phyloP scores from a whole-genome alignment of 768 basidiomycete species.

The Russula abietina region DNA sequence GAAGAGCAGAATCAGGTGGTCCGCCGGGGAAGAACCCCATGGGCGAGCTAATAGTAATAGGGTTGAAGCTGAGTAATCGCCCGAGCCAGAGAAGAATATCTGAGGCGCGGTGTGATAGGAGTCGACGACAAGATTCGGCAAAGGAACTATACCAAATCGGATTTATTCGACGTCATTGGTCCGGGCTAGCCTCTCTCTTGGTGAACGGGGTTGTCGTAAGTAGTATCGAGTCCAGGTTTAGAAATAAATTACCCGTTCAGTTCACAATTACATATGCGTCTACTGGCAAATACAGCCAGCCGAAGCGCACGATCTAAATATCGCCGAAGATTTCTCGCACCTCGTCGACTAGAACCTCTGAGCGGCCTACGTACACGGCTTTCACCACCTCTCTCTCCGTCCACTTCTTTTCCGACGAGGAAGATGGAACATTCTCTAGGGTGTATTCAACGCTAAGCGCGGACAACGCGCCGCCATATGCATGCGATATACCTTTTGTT shows the following conservation, averaged over 20 bases:
- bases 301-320: constrained; percentile 1
- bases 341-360: constrained; percentile 46
- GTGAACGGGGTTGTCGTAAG: too few species aligned
- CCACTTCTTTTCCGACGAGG: constrained; percentile 41
- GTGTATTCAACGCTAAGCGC: constrained; percentile 84
- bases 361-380: constrained; percentile 53
- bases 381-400: constrained; percentile 58
- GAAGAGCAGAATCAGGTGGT: constrained; percentile 6
- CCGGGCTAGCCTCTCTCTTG: too few species aligned
- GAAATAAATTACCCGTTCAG: background rate
- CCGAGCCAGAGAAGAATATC: background rate
- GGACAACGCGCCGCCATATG: constrained; percentile 89
- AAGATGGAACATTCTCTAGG: constrained; percentile 50
- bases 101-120: background rate
- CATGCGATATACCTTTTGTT: constrained; percentile 77
- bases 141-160: background rate
- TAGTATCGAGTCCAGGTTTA: too few species aligned
- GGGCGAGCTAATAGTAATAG: background rate
- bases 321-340: constrained; percentile 18
- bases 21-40: constrained; percentile 5
- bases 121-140: background rate
- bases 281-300: background rate
- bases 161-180: background rate
- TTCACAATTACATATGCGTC: background rate
- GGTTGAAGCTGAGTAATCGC: background rate